Evolutionary conservation across 176 grass and related monocot genomes (phyloP).

Genomic region (Melocanna baccifera): DNA sequence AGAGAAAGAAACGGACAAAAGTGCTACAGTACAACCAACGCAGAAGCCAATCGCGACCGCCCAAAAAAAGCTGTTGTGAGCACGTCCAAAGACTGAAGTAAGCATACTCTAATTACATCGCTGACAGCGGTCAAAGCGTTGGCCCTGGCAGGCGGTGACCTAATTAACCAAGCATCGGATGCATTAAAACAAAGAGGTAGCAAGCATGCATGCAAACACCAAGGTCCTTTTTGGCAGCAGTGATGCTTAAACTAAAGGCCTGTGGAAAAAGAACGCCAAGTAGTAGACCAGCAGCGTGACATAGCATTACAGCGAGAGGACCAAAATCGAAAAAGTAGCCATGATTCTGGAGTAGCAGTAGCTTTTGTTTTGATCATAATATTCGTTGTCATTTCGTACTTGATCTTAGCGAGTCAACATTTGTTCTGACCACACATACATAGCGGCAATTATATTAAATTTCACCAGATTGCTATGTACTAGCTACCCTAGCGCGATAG

Average conservation of each 20-base stretch:
- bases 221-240: conserved; percentile 25
- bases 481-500: background rate
- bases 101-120: background rate
- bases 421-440: background rate
- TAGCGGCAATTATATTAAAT: background rate
- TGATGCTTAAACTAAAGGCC: conserved; percentile 13
- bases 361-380: conserved; percentile 10
- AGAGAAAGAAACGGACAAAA: too few relatives aligned
- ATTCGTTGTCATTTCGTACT: background rate
- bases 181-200: background rate
- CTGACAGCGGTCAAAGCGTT: conserved; percentile 18
- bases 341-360: background rate
- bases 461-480: background rate
- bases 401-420: conserved; percentile 25
- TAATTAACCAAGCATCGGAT: background rate
- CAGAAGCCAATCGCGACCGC: too few relatives aligned
- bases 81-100: too few relatives aligned
- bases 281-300: background rate
- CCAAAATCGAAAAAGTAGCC: conserved; percentile 23
- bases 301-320: background rate
- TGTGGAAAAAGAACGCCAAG: background rate
- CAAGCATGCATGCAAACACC: conserved; percentile 20
- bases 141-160: background rate
- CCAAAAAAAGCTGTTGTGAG: too few relatives aligned
- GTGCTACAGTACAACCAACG: too few relatives aligned